Percentiles rank a stretch among this genome's conserved stretches.
These are phyloP conservation scores for Cytidiella melzeri DNA, from an alignment of 768 basidiomycete species.

Conservation along the genomic window DNA sequence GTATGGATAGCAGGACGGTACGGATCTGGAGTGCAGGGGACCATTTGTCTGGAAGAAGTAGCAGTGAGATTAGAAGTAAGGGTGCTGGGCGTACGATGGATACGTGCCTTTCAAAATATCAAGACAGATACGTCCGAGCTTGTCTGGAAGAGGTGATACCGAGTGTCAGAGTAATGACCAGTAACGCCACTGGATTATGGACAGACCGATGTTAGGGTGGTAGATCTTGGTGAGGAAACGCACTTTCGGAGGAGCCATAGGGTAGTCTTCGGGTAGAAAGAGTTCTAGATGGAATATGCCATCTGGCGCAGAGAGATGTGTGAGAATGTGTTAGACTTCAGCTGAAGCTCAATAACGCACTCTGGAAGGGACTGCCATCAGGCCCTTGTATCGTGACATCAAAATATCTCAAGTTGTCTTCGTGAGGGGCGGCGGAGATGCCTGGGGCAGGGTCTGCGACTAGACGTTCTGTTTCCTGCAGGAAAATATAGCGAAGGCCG, in stretches of 20 bases:
- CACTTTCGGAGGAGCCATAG: slow-evolving; percentile 99
- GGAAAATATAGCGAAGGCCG: background rate
- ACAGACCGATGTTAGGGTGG: slow-evolving; percentile 98
- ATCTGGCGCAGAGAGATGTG: slow-evolving; percentile 37
- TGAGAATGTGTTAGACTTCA: background rate
- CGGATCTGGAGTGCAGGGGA: slow-evolving; percentile 98
- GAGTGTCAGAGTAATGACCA: background rate
- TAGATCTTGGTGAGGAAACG: slow-evolving; percentile 97
- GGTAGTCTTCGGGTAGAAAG: slow-evolving; percentile 98
- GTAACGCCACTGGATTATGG: slow-evolving; percentile 3
- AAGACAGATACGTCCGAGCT: slow-evolving; percentile 95
- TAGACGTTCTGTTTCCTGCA: slow-evolving; percentile 93
- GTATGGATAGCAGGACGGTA: slow-evolving; percentile 93
- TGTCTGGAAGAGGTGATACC: slow-evolving; percentile 57
- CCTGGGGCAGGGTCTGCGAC: slow-evolving; percentile 96
- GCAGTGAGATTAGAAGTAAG: too few species aligned
- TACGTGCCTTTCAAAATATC: slow-evolving; percentile 91
- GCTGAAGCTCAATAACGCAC: slow-evolving; percentile 27
- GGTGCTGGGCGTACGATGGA: background rate
- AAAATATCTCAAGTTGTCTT: slow-evolving; percentile 97
- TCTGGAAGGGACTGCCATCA: slow-evolving; percentile 84
- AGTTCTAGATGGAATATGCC: slow-evolving; percentile 95
- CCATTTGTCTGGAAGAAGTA: slow-evolving; percentile 98
- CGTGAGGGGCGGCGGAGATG: slow-evolving; percentile 91
- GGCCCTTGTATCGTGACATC: slow-evolving; percentile 97